Evolutionary conservation across 169 alveolate genomes (phyloP).

Genomic region (Neospora caninum): DNA sequence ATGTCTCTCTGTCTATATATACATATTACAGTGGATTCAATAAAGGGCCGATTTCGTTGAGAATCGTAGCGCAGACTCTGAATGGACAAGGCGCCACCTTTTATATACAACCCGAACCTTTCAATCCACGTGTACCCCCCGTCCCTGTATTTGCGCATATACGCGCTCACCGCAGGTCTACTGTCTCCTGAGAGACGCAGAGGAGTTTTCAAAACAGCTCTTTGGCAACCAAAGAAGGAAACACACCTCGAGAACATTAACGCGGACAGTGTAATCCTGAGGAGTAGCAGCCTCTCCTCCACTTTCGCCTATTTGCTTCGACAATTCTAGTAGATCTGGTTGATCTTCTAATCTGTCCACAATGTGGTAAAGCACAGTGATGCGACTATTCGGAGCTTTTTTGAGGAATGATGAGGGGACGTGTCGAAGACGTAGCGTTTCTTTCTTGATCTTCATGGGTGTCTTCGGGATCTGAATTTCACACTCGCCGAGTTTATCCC

Average conservation of each 20-base stretch:
- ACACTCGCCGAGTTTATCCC: conserved; percentile 52
- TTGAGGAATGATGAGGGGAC: conserved; percentile 43
- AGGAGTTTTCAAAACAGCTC: too few relatives aligned
- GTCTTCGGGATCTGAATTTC: conserved; percentile 24
- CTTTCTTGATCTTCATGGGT: conserved; percentile 51
- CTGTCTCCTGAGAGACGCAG: too few relatives aligned
- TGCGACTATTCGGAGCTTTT: conserved; percentile 55
- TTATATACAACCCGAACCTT: too few relatives aligned
- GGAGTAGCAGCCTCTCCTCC: conserved; percentile 37
- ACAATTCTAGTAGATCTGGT: conserved; percentile 54
- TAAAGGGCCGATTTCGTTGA: too few relatives aligned
- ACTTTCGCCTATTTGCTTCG: conserved; percentile 49
- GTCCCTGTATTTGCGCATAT: too few relatives aligned
- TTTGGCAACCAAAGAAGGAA: background rate
- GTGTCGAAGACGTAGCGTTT: conserved; percentile 31
- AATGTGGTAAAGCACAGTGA: conserved; percentile 56
- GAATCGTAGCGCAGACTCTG: too few relatives aligned
- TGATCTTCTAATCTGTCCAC: conserved; percentile 57
- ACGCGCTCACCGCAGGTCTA: too few relatives aligned
- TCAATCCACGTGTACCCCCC: too few relatives aligned
- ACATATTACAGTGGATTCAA: too few relatives aligned
- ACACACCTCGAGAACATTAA: conserved; percentile 45
- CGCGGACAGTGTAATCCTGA: conserved; percentile 45
- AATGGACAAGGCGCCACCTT: too few relatives aligned
- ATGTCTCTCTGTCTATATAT: too few relatives aligned